Evolutionary conservation across 2,329 filamentous ascomycete species (phyloP), one percentile per base, ranked within the genome.

Genomic region (Fusarium papillatum): DNA sequence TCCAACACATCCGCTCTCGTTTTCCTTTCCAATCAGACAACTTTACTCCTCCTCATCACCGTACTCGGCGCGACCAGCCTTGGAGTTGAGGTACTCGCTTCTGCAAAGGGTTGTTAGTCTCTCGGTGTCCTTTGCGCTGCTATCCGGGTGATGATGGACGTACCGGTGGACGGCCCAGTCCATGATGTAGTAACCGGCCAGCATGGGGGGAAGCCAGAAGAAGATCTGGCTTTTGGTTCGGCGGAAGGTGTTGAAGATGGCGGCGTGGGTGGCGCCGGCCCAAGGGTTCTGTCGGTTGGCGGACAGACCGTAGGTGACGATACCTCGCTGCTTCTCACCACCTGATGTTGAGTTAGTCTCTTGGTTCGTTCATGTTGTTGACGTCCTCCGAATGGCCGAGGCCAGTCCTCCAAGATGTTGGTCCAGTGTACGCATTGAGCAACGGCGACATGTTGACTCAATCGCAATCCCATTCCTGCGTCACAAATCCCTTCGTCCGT

Each of bases 161-260:
- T 91, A 98, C 97, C 93, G 92, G 87, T 98, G 93, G 82, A 91
- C 93, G 78, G 97, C 96, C 97, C 97, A 99, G 84, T 94, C 87
- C 93, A 98, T 94, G 78, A 92, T 83, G 83, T 93, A 92, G 88
- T 98, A 99, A 78, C 91, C 95, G 79, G 89, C 85, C 76, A 97
- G 81, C 80, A 98, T 87, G 46, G 96, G 94, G 71, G 97, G 94
- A 31, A 93, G 90, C 86, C 96, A 93, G 91, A 96, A 99, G 80
- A 98, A 92, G 79, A 98, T 92, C 90, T 98, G 97, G 80, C 90
- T 86, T 84, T 92, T 93, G 87, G 94, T 94, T 82, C 97, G 93
- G 86, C 97, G 93, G 91, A 94, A 97, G 81, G 92, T 93, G 91
- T 99, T 99, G 93, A 98, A 98, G 88, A 98, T 87, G 82, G 96